Base-by-base conservation (phyloP, 2,329 filamentous ascomycete genomes). In the Alternaria brassicicola region DNA sequence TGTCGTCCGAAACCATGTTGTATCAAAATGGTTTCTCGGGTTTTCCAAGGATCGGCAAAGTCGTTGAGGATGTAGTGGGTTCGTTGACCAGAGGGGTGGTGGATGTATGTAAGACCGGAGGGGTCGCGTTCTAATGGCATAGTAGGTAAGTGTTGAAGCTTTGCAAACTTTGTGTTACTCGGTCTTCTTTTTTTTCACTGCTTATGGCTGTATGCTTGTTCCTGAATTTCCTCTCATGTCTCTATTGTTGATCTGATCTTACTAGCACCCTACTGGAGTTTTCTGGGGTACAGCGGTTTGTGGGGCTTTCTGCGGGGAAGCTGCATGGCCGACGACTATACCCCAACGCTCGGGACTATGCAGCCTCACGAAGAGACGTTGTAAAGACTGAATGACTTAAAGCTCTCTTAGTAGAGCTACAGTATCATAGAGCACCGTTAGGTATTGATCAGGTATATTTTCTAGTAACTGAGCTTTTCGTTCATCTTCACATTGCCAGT, bases 1-100 rank as follows among this genome's bases (percentile, higher is more conserved):
- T 75, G 70, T 8, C 76, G 68, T 2, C 64, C 75, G 53, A 78
- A 78, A 8, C 75, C 75, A n/a, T 77, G 75, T 35, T 78, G 74
- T 17, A 78, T 76, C 4, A 78, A 57, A 35, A 78, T 72, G 17
- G 75, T 74, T n/a, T 74, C 67, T 46, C 50, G 17, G 1, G 72
- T 63, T 47, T 72, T 74, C 74, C 71, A 76, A 3, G 72, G 72
- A 49, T 72, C 70, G 12, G 64, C 63, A 41, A 73, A 76, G 55
- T 65, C 55, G 51, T 71, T 54, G 26, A 57, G 41, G 23, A 74
- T 65, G 59, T 74, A 74, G 61, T 74, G 70, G 4, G 73, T 68
- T n/a, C 53, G 62, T 61, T 76, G 73, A 28, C 71, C 68, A 57
- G 65, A 70, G 3, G 64, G 48, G 56, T 77, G 75, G 12, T 55